These are phyloP conservation scores for Cubamyces lactineus DNA, from an alignment of 768 basidiomycete genomes.

Conservation along the genomic window DNA sequence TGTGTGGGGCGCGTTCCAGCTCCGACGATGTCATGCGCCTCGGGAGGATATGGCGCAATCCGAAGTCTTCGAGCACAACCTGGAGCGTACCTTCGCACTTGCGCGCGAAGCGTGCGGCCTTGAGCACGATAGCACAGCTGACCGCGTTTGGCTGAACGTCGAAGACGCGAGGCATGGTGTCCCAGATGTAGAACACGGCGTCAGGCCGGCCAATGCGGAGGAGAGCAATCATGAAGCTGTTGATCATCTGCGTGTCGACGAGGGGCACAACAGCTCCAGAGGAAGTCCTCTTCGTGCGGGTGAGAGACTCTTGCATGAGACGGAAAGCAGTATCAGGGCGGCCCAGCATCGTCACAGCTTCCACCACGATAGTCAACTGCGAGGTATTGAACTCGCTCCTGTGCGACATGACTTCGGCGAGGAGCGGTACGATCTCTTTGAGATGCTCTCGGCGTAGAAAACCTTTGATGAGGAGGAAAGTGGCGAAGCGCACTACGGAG, in stretches of 20 bases:
- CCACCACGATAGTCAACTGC: slow-evolving; percentile 54
- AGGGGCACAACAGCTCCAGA: slow-evolving; percentile 13
- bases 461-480: slow-evolving; percentile 59
- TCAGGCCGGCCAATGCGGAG: slow-evolving; percentile 60
- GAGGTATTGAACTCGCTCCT: slow-evolving; percentile 45
- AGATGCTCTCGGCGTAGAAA: slow-evolving; percentile 48
- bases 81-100: slow-evolving; percentile 54
- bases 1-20: slow-evolving; percentile 13
- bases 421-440: slow-evolving; percentile 42
- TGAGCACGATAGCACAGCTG: slow-evolving; percentile 64
- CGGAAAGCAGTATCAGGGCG: slow-evolving; percentile 52
- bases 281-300: no score
- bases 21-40: slow-evolving; percentile 13
- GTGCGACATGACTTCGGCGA: slow-evolving; percentile 14
- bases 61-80: slow-evolving; percentile 52
- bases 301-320: slow-evolving; percentile 46
- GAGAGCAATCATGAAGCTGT: slow-evolving; percentile 51
- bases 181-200: slow-evolving; percentile 67
- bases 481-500: slow-evolving; percentile 48
- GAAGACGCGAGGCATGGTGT: slow-evolving; percentile 63
- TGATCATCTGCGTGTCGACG: slow-evolving; percentile 28
- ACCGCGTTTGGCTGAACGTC: slow-evolving; percentile 54
- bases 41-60: slow-evolving; percentile 42
- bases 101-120: slow-evolving; percentile 57
- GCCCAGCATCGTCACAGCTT: slow-evolving; percentile 48